Percentiles rank a stretch among this genome's conserved stretches.
phyloP scores from a whole-genome alignment of 805 yeast genomes.

The Ogataea populi-albae region DNA sequence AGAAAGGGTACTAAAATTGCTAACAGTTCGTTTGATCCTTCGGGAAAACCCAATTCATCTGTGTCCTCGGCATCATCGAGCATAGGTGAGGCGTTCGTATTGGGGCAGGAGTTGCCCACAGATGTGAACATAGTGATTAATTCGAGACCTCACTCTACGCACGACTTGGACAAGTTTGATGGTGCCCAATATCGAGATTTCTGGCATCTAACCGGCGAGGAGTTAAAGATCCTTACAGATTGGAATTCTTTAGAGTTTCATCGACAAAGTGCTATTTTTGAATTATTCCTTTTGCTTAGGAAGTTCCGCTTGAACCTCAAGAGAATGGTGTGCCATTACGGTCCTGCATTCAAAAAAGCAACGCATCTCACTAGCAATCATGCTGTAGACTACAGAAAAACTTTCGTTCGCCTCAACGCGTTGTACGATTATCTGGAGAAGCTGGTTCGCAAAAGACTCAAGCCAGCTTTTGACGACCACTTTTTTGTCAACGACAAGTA shows the following conservation, averaged over 20 bases:
- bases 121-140: slow-evolving; percentile 25
- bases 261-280: slow-evolving; percentile 31
- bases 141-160: slow-evolving; percentile 27
- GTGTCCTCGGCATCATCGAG: slow-evolving; percentile 5
- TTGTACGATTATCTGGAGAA: slow-evolving; percentile 26
- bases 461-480: slow-evolving; percentile 28
- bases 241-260: slow-evolving; percentile 30
- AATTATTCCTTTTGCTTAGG: slow-evolving; percentile 24
- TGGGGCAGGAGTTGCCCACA: slow-evolving; percentile 17
- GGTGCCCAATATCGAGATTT: slow-evolving; percentile 27
- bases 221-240: slow-evolving; percentile 15
- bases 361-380: slow-evolving; percentile 19
- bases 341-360: slow-evolving; percentile 22
- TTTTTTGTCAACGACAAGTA: slow-evolving; percentile 29
- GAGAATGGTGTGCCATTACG: slow-evolving; percentile 29
- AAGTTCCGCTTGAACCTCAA: slow-evolving; percentile 27
- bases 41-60: slow-evolving; percentile 4
- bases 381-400: slow-evolving; percentile 24
- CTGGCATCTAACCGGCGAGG: slow-evolving; percentile 29
- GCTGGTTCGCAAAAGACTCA: slow-evolving; percentile 22
- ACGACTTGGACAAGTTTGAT: slow-evolving; percentile 22
- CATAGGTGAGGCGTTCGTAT: slow-evolving; percentile 8
- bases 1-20: slow-evolving; percentile 11
- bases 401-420: slow-evolving; percentile 28
- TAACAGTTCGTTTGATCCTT: slow-evolving; percentile 6